Evolutionary conservation across 1,284 basidiomycete genomes (phyloP), one percentile per base, ranked within the genome.

Genomic region (Sanghuangporus baumii): DNA sequence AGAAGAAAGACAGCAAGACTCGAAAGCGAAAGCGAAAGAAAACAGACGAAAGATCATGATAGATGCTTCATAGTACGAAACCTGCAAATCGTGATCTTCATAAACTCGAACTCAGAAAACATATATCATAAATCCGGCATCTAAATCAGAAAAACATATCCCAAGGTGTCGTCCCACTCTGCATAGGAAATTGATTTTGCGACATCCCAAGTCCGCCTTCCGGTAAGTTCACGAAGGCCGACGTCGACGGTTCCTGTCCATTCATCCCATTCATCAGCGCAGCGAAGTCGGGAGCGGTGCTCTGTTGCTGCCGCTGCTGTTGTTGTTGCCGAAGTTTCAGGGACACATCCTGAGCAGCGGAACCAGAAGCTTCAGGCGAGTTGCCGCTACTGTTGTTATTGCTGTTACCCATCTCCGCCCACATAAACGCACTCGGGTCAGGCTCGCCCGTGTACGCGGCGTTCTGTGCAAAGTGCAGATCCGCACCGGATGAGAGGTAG

Each of bases 401-500:
- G 3, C 26, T 31, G 5, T 31, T 31, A 31, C 26, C 26, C 59
- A 59, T 65, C 36, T 61, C 60, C 31, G 59, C 38, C 63, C 63
- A 65, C 52, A 65, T 58, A 40, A 65, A 65, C n/a, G 63, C 31
- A 6, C 48, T 54, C 14, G 63, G 60, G 34, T 65, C 63, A 18
- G 63, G 56, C 23, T 61, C 59, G 6, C 59, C 57, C 20, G 63
- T 16, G 37, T 43, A 65, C 20, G 63, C 63, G 6, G 60, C 63
- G n/a, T 48, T 65, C 48, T 61, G 55, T 18, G 63, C 63, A 18
- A 61, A 38, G 48, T 61, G 62, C 14, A 58, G 31, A 50, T 65
- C 63, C 20, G 55, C 60, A 47, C 63, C 63, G 4, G 63, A 65
- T 3, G 63, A 65, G 16, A 65, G 55, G 36, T 65, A 65, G 48